A percentile compares a stretch with the other conserved stretches of the same genome.
These are phyloP conservation scores for Sporisorium iseilematis-ciliati DNA, from an alignment of 1,284 basidiomycete genomes.

Conservation along the genomic window DNA sequence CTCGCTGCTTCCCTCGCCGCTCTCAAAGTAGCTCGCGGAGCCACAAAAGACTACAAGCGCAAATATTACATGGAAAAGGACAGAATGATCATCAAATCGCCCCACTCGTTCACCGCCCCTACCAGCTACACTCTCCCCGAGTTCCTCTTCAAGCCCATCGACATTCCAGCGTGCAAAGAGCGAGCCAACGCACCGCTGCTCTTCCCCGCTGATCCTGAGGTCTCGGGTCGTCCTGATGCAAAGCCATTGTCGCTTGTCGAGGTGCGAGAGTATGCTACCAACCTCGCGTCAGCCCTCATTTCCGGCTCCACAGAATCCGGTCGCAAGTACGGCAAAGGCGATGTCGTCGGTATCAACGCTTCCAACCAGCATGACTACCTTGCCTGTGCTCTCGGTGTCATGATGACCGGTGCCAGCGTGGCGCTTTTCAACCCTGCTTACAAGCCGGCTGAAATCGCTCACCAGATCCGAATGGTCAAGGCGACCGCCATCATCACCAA, in stretches of 20 bases:
- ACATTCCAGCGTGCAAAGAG: slow-evolving; percentile 36
- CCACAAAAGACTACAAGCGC: slow-evolving; percentile 28
- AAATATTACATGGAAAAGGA: slow-evolving; percentile 29
- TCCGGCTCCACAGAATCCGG: slow-evolving; percentile 41
- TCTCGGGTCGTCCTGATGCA: slow-evolving; percentile 39
- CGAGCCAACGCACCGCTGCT: slow-evolving; percentile 41
- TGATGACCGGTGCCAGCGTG: slow-evolving; percentile 61
- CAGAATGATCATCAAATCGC: slow-evolving; percentile 59
- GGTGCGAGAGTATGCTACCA: slow-evolving; percentile 50
- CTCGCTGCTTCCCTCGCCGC: slow-evolving; percentile 22
- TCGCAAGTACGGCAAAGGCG: slow-evolving; percentile 54
- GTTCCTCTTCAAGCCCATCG: slow-evolving; percentile 57
- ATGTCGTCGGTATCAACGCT: slow-evolving; percentile 60
- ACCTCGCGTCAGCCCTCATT: slow-evolving; percentile 54
- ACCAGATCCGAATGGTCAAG: slow-evolving; percentile 60
- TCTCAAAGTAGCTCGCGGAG: slow-evolving; percentile 18
- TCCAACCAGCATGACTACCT: slow-evolving; percentile 67
- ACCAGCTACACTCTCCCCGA: slow-evolving; percentile 51
- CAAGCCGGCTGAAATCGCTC: slow-evolving; percentile 60
- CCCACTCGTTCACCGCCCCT: slow-evolving; percentile 43
- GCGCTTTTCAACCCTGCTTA: slow-evolving; percentile 68
- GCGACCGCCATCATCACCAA: slow-evolving; percentile 58
- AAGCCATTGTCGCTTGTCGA: slow-evolving; percentile 54
- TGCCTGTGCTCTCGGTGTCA: slow-evolving; percentile 56
- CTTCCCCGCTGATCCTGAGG: slow-evolving; percentile 45